Conservation (phyloP, 441 rosid genomes). For the Gossypium aridum region DNA sequence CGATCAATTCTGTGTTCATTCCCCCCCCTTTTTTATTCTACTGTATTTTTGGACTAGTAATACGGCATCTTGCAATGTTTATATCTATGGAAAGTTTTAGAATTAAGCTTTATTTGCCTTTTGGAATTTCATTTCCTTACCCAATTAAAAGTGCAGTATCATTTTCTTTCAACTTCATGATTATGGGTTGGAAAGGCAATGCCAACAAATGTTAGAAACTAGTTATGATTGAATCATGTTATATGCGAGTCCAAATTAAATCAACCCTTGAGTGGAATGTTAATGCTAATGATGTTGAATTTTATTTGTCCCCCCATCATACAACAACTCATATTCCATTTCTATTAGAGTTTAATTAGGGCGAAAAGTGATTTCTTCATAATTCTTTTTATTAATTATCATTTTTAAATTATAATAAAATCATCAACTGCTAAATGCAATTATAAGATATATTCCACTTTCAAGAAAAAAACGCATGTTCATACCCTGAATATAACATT, state of each 20-base stretch:
- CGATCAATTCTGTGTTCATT: no score
- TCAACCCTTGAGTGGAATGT: background rate
- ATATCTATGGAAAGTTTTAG: no score
- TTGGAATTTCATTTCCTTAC: background rate
- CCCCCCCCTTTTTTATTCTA: no score
- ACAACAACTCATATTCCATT: background rate
- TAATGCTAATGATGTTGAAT: background rate
- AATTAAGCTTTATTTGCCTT: background rate
- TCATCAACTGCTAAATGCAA: fast-evolving
- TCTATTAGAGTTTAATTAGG: background rate
- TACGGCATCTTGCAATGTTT: no score
- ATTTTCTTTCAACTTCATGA: conserved; percentile 12
- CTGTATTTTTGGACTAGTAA: no score
- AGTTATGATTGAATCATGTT: conserved; percentile 11
- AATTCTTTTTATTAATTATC: no score
- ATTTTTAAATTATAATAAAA: no score
- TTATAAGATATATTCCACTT: no score
- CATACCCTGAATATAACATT: no score
- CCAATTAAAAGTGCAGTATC: background rate
- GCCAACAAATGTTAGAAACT: conserved; percentile 8
- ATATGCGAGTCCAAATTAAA: background rate
- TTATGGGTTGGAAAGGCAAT: background rate
- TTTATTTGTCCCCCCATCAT: background rate
- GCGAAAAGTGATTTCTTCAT: no score
- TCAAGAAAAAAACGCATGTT: no score